Conservation (phyloP, 2,329 filamentous ascomycete species). For the Fusarium burgessii region DNA sequence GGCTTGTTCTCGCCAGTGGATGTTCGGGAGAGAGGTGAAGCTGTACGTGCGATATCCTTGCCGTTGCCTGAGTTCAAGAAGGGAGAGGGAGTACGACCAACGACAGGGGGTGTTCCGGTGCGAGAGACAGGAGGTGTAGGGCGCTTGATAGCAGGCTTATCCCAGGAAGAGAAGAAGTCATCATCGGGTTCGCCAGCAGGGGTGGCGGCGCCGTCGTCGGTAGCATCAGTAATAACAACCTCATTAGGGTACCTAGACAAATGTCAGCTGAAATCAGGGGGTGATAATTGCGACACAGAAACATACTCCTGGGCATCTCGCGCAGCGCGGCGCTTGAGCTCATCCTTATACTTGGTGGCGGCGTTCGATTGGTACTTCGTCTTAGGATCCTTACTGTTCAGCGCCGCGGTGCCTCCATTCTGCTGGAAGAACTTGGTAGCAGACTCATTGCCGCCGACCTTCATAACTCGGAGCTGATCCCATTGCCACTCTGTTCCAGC, state of each 20-base stretch:
- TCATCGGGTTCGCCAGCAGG: slow-evolving; percentile 89
- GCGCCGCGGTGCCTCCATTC: slow-evolving; percentile 91
- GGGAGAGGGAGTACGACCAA: slow-evolving; percentile 87
- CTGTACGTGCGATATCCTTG: slow-evolving; percentile 79
- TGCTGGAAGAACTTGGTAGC: slow-evolving; percentile 98
- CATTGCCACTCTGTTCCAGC: slow-evolving; percentile 86
- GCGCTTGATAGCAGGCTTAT: slow-evolving; percentile 96
- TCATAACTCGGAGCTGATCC: slow-evolving; percentile 97
- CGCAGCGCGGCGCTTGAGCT: slow-evolving; percentile 86
- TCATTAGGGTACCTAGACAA: slow-evolving; percentile 79
- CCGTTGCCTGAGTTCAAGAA: slow-evolving; percentile 84
- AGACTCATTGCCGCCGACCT: slow-evolving; percentile 97
- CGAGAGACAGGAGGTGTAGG: slow-evolving; percentile 94
- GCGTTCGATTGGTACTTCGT: slow-evolving; percentile 95
- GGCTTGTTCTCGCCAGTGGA: slow-evolving; percentile 64
- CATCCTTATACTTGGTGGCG: slow-evolving; percentile 98
- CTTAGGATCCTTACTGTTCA: slow-evolving; percentile 96
- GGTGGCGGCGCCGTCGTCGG: slow-evolving; percentile 76
- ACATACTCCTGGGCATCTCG: slow-evolving; percentile 86
- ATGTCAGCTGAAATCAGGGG: slow-evolving; percentile 42
- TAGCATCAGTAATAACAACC: slow-evolving; percentile 84
- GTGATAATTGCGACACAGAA: not conserved
- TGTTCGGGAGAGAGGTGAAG: slow-evolving; percentile 81
- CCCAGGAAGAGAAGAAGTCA: slow-evolving; percentile 99
- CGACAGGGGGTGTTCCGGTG: slow-evolving; percentile 84